A percentile compares a stretch with the other conserved stretches of the same genome.
Evolutionary conservation across 805 yeast genomes (phyloP).

Genomic region (Zygoascus flipseniorum): DNA sequence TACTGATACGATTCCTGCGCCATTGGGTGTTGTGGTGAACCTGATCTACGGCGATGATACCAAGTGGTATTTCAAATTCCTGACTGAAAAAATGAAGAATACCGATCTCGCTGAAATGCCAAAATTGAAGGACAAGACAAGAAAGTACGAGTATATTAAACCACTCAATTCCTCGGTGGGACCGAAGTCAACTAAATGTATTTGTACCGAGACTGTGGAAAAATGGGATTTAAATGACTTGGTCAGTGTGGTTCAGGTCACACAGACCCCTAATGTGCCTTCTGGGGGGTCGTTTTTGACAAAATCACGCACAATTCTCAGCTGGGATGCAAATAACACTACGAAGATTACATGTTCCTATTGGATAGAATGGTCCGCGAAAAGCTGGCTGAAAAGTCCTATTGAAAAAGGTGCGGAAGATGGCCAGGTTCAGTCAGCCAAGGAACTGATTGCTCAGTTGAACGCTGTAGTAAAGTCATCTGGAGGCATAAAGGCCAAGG

Average conservation of each 20-base stretch:
- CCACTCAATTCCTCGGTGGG: conserved; percentile 78
- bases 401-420: conserved; percentile 76
- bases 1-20: conserved; percentile 50
- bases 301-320: conserved; percentile 57
- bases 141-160: conserved; percentile 56
- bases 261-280: conserved; percentile 90
- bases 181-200: conserved; percentile 81
- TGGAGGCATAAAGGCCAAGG: conserved; percentile 3
- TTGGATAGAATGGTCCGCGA: conserved; percentile 80
- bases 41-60: conserved; percentile 61
- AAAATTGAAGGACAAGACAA: conserved; percentile 26
- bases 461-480: conserved; percentile 1
- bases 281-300: conserved; percentile 78
- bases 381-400: conserved; percentile 85
- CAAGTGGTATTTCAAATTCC: conserved; percentile 35
- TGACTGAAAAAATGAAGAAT: conserved; percentile 25
- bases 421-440: conserved; percentile 67
- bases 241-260: conserved; percentile 52
- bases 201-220: conserved; percentile 56
- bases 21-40: conserved; percentile 67
- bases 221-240: conserved; percentile 41
- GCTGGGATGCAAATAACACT: conserved; percentile 62
- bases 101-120: conserved; percentile 19
- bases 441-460: conserved; percentile 33
- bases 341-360: conserved; percentile 60